Percentiles rank a stretch among this genome's conserved stretches.
Conservation (phyloP, 176 grass and related monocot species). For the Oryza glumipatula region DNA sequence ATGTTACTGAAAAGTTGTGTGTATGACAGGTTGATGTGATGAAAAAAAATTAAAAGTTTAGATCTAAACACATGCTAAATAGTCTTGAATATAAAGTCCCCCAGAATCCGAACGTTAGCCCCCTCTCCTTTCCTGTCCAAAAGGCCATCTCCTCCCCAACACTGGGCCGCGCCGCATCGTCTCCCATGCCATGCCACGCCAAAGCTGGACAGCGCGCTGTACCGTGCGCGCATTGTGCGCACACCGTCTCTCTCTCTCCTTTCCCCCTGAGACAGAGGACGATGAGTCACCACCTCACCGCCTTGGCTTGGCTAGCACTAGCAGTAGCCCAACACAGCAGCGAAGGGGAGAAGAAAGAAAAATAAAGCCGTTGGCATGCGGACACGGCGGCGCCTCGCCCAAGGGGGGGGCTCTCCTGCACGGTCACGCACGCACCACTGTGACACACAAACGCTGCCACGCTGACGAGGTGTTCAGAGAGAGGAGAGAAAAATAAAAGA, state of each 20-base stretch:
- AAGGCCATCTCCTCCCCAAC: not conserved
- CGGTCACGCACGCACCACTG: not conserved
- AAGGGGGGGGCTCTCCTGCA: not conserved
- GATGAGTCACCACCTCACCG: constrained; percentile 26
- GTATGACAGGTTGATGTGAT: too few relatives aligned
- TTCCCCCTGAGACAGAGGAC: constrained; percentile 17
- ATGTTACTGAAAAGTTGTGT: too few relatives aligned
- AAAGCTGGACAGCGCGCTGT: constrained; percentile 48
- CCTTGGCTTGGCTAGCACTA: not conserved
- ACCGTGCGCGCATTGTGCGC: not conserved
- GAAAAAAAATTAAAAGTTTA: too few relatives aligned
- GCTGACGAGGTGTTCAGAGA: not conserved
- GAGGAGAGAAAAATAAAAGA: too few relatives aligned
- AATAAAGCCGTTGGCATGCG: constrained; percentile 54
- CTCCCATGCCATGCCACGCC: constrained; percentile 44
- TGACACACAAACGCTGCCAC: not conserved
- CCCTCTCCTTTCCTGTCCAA: not conserved
- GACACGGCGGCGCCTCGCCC: constrained; percentile 39
- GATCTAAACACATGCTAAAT: too few relatives aligned
- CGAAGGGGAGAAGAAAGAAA: not conserved
- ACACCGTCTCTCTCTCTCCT: not conserved
- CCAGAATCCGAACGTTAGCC: constrained; percentile 22
- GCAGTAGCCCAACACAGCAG: too few relatives aligned
- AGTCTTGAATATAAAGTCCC: not conserved
- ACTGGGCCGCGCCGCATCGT: not conserved